These are phyloP conservation scores for Hysterangium stoloniferum DNA, from an alignment of 768 basidiomycete species.

Conservation along the genomic window DNA sequence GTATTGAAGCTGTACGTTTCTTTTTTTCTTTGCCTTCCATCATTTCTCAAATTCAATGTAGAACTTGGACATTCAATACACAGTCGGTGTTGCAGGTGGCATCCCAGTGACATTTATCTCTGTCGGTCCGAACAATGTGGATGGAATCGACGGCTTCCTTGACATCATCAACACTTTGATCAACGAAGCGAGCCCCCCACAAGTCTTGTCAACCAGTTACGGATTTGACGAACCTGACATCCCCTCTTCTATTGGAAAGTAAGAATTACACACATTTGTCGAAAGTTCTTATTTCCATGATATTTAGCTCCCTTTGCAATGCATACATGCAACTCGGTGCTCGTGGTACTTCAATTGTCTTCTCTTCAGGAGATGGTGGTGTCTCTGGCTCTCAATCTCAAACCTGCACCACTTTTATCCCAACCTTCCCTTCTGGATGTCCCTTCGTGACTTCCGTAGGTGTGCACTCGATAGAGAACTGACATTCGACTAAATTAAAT, in stretches of 20 bases:
- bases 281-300: not conserved
- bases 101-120: slow-evolving; percentile 23
- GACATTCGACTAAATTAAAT: not conserved
- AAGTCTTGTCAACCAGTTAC: slow-evolving; percentile 22
- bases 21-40: not conserved
- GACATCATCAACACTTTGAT: slow-evolving; percentile 21
- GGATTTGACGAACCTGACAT: slow-evolving; percentile 21
- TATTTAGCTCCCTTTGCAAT: slow-evolving; percentile 20
- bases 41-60: not conserved
- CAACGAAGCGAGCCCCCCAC: not conserved
- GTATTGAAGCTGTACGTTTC: slow-evolving; percentile 19
- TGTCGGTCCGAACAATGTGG: slow-evolving; percentile 16
- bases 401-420: slow-evolving; percentile 14
- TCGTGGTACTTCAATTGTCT: slow-evolving; percentile 16
- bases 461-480: not conserved
- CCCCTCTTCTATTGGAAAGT: slow-evolving; percentile 16
- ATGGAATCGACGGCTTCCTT: slow-evolving; percentile 19
- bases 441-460: slow-evolving; percentile 13
- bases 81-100: slow-evolving; percentile 26
- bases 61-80: slow-evolving; percentile 32
- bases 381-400: slow-evolving; percentile 14
- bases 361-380: slow-evolving; percentile 17
- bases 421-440: slow-evolving; percentile 17
- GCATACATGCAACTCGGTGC: slow-evolving; percentile 22
- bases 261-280: not conserved